phyloP scores from a whole-genome alignment of 1,284 basidiomycete genomes.

The Nidula niveotomentosa region DNA sequence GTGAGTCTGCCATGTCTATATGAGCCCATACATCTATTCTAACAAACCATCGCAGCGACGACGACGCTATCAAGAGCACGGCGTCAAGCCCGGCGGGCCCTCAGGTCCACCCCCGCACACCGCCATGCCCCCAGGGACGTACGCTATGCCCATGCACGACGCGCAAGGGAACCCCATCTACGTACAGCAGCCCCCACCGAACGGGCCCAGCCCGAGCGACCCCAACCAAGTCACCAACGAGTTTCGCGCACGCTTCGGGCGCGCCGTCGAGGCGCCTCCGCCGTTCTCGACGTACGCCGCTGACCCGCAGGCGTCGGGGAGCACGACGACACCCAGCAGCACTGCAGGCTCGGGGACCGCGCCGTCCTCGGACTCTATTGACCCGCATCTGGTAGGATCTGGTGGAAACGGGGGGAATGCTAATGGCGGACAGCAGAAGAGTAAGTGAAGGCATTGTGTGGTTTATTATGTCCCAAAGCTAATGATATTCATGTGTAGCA shows the following conservation, averaged over 20 bases:
- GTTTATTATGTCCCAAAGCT: too few relatives aligned
- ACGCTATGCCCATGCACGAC: conserved; percentile 18
- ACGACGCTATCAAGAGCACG: conserved; percentile 37
- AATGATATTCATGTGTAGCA: too few relatives aligned
- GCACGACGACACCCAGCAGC: conserved; percentile 31
- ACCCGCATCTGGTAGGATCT: conserved; percentile 38
- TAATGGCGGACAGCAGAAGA: neutral
- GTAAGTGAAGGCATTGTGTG: neutral
- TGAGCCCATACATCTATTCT: too few relatives aligned
- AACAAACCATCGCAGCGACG: conserved; percentile 43
- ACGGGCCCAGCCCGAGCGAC: conserved; percentile 20
- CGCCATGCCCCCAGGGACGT: conserved; percentile 33
- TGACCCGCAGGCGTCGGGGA: conserved; percentile 15
- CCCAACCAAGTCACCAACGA: conserved; percentile 43
- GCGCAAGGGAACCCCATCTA: conserved; percentile 20
- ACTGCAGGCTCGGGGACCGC: conserved; percentile 35
- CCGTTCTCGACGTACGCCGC: conserved; percentile 47
- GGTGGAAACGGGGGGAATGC: neutral
- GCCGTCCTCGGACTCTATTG: conserved; percentile 39
- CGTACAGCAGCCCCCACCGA: conserved; percentile 1
- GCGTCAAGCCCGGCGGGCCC: conserved; percentile 7
- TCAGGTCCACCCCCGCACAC: conserved; percentile 20
- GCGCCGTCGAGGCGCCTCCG: conserved; percentile 60
- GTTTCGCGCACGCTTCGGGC: conserved; percentile 70
- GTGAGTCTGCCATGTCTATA: conserved; percentile 34